These are phyloP conservation scores for Pythium rhizo-oryzae DNA, from an alignment of 352 stramenopile genomes.

Conservation along the genomic window DNA sequence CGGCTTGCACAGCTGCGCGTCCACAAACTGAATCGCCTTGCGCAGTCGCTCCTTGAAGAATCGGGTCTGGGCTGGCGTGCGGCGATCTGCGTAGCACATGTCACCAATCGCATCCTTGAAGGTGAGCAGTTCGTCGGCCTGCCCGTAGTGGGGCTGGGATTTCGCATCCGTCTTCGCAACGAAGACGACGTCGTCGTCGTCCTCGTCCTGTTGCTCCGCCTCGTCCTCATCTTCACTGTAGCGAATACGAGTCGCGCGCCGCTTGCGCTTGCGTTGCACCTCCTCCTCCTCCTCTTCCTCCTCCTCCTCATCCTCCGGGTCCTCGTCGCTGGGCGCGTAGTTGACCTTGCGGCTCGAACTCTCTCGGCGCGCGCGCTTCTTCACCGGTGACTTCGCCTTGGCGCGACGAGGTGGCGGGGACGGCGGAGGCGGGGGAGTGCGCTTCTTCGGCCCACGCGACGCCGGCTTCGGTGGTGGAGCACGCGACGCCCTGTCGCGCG, in stretches of 20 bases:
- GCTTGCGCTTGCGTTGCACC: slow-evolving; percentile 12
- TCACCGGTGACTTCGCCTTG: slow-evolving; percentile 14
- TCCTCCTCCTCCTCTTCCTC: slow-evolving; percentile 34
- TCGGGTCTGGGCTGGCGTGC: slow-evolving; percentile 48
- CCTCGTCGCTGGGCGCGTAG: slow-evolving; percentile 23
- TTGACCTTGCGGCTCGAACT: neutral
- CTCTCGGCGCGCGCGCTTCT: slow-evolving; percentile 25
- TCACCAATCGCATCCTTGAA: slow-evolving; percentile 74
- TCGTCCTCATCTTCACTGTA: slow-evolving; percentile 23
- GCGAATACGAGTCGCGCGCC: slow-evolving; percentile 15
- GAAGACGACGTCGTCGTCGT: slow-evolving; percentile 22
- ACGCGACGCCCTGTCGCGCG: neutral
- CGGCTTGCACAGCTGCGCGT: slow-evolving; percentile 62
- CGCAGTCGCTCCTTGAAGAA: slow-evolving; percentile 75
- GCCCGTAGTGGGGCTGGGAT: slow-evolving; percentile 39
- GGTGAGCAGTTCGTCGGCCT: slow-evolving; percentile 52
- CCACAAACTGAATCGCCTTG: slow-evolving; percentile 70
- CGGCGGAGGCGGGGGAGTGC: slow-evolving; percentile 9
- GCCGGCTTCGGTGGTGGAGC: neutral
- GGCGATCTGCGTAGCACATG: slow-evolving; percentile 63
- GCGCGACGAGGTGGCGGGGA: slow-evolving; percentile 1
- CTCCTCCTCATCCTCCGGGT: slow-evolving; percentile 32
- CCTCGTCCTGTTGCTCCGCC: slow-evolving; percentile 20
- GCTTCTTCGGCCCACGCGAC: slow-evolving; percentile 15
- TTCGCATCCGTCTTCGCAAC: neutral